Evolutionary conservation across 2,329 filamentous ascomycete genomes (phyloP).

Genomic region (Cladosporium sp.): DNA sequence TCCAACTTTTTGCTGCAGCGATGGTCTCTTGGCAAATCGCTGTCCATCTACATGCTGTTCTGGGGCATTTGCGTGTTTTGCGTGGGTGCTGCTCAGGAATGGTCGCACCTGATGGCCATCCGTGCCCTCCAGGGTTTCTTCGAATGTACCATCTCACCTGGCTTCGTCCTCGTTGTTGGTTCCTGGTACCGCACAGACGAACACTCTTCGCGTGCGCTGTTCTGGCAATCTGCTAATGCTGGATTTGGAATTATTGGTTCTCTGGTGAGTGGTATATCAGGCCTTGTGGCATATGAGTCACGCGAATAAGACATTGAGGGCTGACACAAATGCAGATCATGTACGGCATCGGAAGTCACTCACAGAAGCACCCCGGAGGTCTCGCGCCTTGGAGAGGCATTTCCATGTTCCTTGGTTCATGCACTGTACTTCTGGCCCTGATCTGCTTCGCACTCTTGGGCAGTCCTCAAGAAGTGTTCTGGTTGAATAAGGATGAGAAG

Average conservation of each 20-base stretch:
- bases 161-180: constrained; percentile 33
- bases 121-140: constrained; percentile 36
- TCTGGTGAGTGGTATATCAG: background rate
- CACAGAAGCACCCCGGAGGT: constrained; percentile 19
- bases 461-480: constrained; percentile 27
- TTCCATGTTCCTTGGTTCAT: constrained; percentile 25
- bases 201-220: constrained; percentile 32
- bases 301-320: background rate
- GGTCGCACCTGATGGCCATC: constrained; percentile 33
- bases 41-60: constrained; percentile 35
- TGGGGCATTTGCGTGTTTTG: constrained; percentile 29
- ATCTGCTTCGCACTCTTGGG: constrained; percentile 28
- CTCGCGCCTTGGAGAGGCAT: constrained; percentile 28
- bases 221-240: constrained; percentile 36
- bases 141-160: constrained; percentile 35
- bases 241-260: constrained; percentile 24
- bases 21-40: constrained; percentile 32
- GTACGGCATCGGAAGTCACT: constrained; percentile 27
- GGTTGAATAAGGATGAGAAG: constrained; percentile 25
- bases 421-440: constrained; percentile 23
- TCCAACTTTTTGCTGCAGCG: constrained; percentile 34
- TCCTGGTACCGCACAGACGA: constrained; percentile 35
- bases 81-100: constrained; percentile 30
- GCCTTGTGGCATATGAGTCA: background rate
- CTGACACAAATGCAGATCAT: constrained; percentile 10